Base-by-base conservation (phyloP, 768 basidiomycete genomes). In the Kwoniella heveanensis region DNA sequence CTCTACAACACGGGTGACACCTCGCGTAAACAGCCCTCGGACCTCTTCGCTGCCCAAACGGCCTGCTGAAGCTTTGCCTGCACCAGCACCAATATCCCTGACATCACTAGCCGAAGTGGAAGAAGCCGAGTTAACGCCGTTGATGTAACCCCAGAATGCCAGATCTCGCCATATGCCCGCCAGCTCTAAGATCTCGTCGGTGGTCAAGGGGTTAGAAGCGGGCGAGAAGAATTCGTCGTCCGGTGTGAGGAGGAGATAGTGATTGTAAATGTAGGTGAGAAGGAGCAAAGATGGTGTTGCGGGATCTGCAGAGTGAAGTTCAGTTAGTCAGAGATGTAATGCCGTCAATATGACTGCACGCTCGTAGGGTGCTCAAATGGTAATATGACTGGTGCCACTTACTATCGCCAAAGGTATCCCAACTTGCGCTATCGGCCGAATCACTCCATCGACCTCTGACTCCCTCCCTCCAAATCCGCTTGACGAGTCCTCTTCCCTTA, bases 211-310 rank as follows among this genome's bases (percentile, higher is more conserved):
- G 66, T 93, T 95, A 9, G 44, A 24, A 6, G 61, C 12, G 19
- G 49, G 50, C 10, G 64, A 52, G 76, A 96, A 96, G 82, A 98
- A 98, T 77, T 98, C 96, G 80, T 97, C 95, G 71, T 99, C 96
- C 0, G 91, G 91, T 85, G 98, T 90, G 0, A 92, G 92, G 30
- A 92, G 83, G 30, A 98, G 84, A 0, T 88, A 85, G 63, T 94
- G 90, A 1, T 87, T 84, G 79, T 96, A 95, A 12, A 96, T 78
- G 54, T 94, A 88, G 1, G 86, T 84, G 8, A 94, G 85, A 59
- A 96, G 84, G 8, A 97, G 81, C 0, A 98, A 79, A 1, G 89
- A 83, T 0, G 88, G 84, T 86, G 90, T 37, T 0, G 53, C 39
- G 1, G 67, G 62, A 36, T 72, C 75, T 77, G 30, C 25, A 22